Conservation (phyloP, 2,329 filamentous ascomycete genomes). For the Emmonsia crescens region DNA sequence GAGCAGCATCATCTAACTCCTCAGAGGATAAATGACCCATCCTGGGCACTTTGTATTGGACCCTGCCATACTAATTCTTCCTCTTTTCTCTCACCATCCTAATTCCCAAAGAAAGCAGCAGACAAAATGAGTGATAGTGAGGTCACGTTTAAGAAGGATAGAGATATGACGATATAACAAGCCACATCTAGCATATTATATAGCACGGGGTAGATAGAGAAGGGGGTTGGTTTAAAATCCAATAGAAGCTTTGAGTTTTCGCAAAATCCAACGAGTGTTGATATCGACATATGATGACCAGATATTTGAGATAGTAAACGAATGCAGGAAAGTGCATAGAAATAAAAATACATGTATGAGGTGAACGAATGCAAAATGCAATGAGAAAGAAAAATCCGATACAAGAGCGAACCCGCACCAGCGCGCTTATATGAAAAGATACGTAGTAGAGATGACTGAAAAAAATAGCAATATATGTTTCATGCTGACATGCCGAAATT, state of each 20-base stretch:
- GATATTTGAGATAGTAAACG: background rate
- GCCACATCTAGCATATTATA: background rate
- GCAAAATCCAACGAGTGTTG: background rate
- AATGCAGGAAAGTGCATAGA: background rate
- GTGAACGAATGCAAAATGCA: background rate
- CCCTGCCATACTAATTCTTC: no score
- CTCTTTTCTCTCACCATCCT: no score
- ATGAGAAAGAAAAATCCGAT: background rate
- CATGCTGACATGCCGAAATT: background rate
- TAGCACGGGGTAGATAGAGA: background rate
- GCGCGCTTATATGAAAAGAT: background rate
- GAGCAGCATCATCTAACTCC: no score
- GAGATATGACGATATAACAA: no score
- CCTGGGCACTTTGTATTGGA: no score
- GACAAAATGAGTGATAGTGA: no score
- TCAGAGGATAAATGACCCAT: no score
- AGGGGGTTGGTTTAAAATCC: background rate
- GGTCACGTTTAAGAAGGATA: no score
- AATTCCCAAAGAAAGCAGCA: no score
- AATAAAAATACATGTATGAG: background rate
- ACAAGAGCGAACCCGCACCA: background rate
- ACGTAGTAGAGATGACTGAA: background rate
- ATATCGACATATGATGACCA: background rate
- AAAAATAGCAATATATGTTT: background rate
- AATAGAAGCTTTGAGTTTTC: background rate